These are phyloP conservation scores for Rhytidiadelphus loreus DNA, from an alignment of 225 moss, liverwort and hornwort genomes.

Conservation along the genomic window DNA sequence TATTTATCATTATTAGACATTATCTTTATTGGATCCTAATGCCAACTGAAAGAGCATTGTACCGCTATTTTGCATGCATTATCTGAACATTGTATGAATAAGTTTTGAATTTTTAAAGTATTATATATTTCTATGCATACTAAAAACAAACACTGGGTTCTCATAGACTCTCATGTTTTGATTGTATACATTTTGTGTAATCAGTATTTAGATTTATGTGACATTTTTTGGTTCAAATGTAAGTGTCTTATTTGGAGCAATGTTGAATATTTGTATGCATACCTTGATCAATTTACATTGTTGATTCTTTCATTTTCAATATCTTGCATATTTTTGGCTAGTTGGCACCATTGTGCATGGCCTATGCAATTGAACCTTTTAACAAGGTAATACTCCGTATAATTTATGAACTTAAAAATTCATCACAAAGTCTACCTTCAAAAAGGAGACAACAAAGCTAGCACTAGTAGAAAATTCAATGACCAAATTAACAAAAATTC, in stretches of 20 bases:
- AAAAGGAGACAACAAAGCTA: not conserved
- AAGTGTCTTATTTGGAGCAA: fast-evolving
- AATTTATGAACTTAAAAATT: not conserved
- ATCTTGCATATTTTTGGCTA: not conserved
- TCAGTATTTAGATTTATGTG: not conserved
- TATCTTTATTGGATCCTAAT: not conserved
- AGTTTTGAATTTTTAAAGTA: not conserved
- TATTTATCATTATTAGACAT: not conserved
- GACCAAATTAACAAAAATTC: too few relatives aligned
- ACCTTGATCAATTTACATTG: fast-evolving
- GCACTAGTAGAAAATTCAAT: too few relatives aligned
- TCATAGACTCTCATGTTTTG: not conserved
- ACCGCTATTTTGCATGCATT: not conserved
- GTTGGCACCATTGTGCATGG: not conserved
- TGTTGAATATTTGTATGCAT: not conserved
- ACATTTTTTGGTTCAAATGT: not conserved
- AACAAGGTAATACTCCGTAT: not conserved
- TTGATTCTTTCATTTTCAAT: not conserved
- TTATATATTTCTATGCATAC: fast-evolving
- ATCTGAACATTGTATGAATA: not conserved
- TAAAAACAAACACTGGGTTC: not conserved
- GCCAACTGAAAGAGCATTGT: not conserved
- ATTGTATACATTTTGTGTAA: not conserved
- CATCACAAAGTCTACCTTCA: fast-evolving
- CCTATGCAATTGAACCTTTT: not conserved